These are phyloP conservation scores for Syncephalastrum sp. DNA, from an alignment of 371 early-diverging fungal species.

Conservation along the genomic window DNA sequence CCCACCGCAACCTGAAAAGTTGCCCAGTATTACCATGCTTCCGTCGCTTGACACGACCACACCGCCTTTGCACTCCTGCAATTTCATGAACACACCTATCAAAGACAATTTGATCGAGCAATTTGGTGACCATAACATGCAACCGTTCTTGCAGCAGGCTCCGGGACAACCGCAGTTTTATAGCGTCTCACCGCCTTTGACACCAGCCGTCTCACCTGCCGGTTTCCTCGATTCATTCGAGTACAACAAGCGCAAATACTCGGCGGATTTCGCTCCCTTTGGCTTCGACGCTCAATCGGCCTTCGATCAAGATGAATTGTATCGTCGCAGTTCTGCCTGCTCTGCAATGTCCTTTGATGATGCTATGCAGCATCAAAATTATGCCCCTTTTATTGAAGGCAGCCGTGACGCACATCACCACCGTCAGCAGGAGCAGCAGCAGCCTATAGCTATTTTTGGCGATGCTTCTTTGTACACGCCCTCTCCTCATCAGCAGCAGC, in stretches of 20 bases:
- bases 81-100: not conserved
- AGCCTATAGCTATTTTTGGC: conserved; percentile 1
- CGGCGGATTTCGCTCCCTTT: conserved; percentile 24
- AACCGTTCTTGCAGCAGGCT: too few relatives aligned
- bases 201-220: conserved; percentile 29
- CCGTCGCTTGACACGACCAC: conserved; percentile 13
- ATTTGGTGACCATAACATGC: too few relatives aligned
- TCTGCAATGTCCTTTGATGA: conserved; percentile 9
- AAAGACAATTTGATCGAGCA: too few relatives aligned
- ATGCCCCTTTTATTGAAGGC: not conserved
- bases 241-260: conserved; percentile 22
- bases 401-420: conserved; percentile 4
- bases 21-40: conserved; percentile 25
- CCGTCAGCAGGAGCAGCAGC: conserved; percentile 4
- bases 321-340: conserved; percentile 13
- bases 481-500: not conserved
- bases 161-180: too few relatives aligned
- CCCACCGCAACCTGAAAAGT: conserved; percentile 18
- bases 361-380: conserved; percentile 1
- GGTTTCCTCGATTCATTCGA: conserved; percentile 20
- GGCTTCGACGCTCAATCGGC: conserved; percentile 7
- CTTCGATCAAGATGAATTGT: conserved; percentile 8
- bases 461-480: conserved; percentile 3
- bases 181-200: conserved; percentile 27
- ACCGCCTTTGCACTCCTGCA: conserved; percentile 1